Conservation (phyloP, 345 rosid genomes). For the Gossypium turneri region DNA sequence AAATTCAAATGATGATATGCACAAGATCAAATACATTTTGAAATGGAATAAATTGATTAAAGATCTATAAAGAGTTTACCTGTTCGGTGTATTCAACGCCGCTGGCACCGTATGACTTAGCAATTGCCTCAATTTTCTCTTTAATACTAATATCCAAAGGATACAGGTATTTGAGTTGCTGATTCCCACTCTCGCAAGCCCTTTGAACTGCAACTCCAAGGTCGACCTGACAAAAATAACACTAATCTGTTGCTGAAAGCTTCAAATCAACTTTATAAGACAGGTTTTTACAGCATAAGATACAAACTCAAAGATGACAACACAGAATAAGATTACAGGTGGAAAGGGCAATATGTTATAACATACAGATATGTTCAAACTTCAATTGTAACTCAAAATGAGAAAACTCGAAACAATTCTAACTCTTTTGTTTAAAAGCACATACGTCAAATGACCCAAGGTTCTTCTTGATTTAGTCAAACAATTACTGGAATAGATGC, state of each 20-base stretch:
- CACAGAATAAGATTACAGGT: not conserved
- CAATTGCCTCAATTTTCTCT: conserved; percentile 87
- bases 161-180: conserved; percentile 72
- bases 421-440: not conserved
- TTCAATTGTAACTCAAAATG: not conserved
- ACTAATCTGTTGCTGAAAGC: conserved; percentile 3
- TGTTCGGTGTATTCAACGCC: conserved; percentile 91
- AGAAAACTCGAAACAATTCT: no score
- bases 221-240: conserved; percentile 55
- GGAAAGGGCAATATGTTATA: not conserved
- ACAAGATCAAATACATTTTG: not conserved
- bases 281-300: not conserved
- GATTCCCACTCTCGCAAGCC: conserved; percentile 57
- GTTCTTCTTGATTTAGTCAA: not conserved
- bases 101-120: conserved; percentile 90
- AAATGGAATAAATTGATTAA: not conserved
- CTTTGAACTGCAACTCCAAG: conserved; percentile 89
- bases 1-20: not conserved
- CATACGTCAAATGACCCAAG: not conserved
- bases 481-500: not conserved
- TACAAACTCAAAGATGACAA: not conserved
- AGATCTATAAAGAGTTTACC: conserved; percentile 37
- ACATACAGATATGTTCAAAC: not conserved
- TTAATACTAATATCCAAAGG: conserved; percentile 75
- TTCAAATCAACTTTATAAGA: not conserved